Base-by-base conservation (phyloP, 768 basidiomycete genomes). In the Paxillus involutus region DNA sequence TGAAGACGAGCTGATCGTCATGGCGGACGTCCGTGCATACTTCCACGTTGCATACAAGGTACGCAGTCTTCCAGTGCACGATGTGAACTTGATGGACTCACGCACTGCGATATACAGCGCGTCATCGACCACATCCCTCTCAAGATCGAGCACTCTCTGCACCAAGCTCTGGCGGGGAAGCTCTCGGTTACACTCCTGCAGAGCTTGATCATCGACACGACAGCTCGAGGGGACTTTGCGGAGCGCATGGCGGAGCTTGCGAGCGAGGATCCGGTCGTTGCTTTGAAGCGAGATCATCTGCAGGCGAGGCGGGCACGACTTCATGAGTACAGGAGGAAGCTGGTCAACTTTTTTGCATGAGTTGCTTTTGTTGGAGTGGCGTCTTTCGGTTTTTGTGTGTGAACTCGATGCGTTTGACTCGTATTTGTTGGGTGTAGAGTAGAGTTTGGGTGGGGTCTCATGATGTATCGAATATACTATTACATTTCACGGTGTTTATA, bases 21-120 rank as follows among this genome's bases (percentile, higher is more conserved):
- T 82, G 78, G 79, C 82, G 0, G 76, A 78, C n/a, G 79, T 83
- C 0, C 74, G 76, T 0, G 83, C 80, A 5, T 86, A 82, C 55
- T 84, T 79, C 61, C 75, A 80, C 37, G 73, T 84, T 0, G 76
- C 82, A 7, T 77, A 73, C 68, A 79, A 80, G 73, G 83, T 81
- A 53, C 17, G 68, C 50, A 43, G 16, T 17, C 5, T 21, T 4
- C 26, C 19, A 8, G 16, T 16, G 55, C n/a, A 0, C 8, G 9
- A 24, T 29, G 4, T 37, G 32, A 51, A 16, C 9, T 41, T 52
- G 10, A 33, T 37, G n/a, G 17, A 43, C 29, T 21, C 19, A 14
- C 4, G 12, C 35, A 12, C 7, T 45, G 36, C 26, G 6, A 30
- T 19, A 1, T 50, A 21, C 29, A 86, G 85, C 78, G 82, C 9